Base-by-base conservation (phyloP, 177 flowering plant species). In the Vitis hybrid region DNA sequence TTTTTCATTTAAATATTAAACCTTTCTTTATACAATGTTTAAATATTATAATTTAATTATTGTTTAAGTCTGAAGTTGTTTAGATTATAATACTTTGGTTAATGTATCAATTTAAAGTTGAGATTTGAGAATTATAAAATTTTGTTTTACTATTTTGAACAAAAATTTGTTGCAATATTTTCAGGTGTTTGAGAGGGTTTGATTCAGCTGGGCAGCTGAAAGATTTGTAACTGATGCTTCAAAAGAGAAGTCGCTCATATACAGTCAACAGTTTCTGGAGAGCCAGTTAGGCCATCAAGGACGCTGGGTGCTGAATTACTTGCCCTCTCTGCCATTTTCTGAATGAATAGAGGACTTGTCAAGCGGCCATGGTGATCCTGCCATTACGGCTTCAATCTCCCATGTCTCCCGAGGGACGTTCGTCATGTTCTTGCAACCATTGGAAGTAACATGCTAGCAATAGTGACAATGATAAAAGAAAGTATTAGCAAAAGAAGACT, bases 381-480 rank as follows among this genome's bases (percentile, higher is more conserved):
- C 90, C 97, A 94, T 94, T 14, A 94, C 97, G 61, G 98, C 97
- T 83, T 94, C 98, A 40, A 94, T 91, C 66, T 94, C 97, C 78
- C 73, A 67, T 32, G 74, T 79, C 72, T 90, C 80, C 68, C 98
- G 84, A 11, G 98, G 98, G 74, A 81, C 80, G 15, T 87, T 91
- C 2, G 97, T 90, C 89, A 94, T 86, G 87, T 94, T 94, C 70
- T 74, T 66, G 75, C 90, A 86, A 24, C 98, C 97, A 74, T 65
- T 72, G 10, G 87, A 82, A 1, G 92, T 86, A 49, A 94, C 95
- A 85, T 78, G 78, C 97, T 94, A 75, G 52, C 64, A 74, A 48
- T 12, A 55, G 5, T n/a, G 11, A 54, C 18, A 46, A 9, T 15
- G 17, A 63, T 18, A 52, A 30, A 52, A 40, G 17, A 18, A 27